A percentile compares a stretch with the other conserved stretches of the same genome.
phyloP scores from a whole-genome alignment of 2,329 filamentous ascomycete genomes.

The Cyphellophora europaea region DNA sequence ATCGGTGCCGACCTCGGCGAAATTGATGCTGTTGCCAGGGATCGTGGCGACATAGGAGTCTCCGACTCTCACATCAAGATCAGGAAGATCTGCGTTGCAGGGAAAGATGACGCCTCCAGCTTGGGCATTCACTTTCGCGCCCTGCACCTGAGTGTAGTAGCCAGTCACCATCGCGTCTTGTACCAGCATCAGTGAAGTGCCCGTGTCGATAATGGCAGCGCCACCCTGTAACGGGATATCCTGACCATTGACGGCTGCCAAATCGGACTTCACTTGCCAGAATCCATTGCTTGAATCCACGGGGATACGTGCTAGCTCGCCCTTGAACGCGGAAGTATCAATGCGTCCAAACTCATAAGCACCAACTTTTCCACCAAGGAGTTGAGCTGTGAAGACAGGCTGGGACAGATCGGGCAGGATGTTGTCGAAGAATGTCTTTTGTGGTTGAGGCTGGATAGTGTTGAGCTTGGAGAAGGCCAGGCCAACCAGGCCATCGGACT shows the following conservation, averaged over 20 bases:
- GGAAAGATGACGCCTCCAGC: constrained; percentile 48
- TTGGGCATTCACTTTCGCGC: constrained; percentile 36
- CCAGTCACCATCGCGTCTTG: constrained; percentile 44
- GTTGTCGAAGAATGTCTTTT: constrained; percentile 69
- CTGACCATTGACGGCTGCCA: constrained; percentile 46
- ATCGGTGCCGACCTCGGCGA: constrained; percentile 40
- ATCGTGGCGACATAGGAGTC: constrained; percentile 42
- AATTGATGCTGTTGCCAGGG: constrained; percentile 47
- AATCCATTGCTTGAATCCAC: constrained; percentile 56
- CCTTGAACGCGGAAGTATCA: constrained; percentile 53
- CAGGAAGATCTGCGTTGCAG: constrained; percentile 44
- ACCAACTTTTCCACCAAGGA: constrained; percentile 51
- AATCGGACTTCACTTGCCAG: constrained; percentile 56
- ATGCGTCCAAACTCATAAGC: constrained; percentile 68
- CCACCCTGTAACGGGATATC: constrained; percentile 20
- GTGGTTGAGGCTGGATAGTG: constrained; percentile 50
- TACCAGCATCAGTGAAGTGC: constrained; percentile 57
- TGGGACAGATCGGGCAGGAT: constrained; percentile 49
- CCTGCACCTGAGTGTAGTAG: constrained; percentile 51
- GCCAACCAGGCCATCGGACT: constrained; percentile 60
- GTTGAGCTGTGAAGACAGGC: constrained; percentile 62
- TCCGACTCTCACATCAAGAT: constrained; percentile 46
- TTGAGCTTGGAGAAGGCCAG: constrained; percentile 59
- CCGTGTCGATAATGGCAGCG: constrained; percentile 57
- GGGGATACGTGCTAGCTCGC: constrained; percentile 51